Evolutionary conservation across 139 green algal genomes (phyloP).

Genomic region (Chlamydomonas sp.): DNA sequence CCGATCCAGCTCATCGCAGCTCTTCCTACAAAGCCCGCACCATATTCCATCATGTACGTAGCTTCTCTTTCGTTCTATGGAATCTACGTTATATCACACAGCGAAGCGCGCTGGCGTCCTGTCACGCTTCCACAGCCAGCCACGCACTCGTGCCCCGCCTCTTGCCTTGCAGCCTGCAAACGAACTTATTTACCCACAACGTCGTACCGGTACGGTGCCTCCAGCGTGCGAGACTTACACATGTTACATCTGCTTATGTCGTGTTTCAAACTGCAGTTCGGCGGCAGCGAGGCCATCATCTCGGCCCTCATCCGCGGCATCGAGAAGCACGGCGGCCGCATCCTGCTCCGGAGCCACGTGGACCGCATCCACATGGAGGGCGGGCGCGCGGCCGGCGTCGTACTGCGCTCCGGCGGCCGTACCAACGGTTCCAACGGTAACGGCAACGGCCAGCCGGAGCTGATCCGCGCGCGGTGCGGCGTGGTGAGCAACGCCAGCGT

Average conservation of each 20-base stretch:
- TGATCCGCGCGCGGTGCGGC: constrained; percentile 63
- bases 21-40: no score
- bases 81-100: no score
- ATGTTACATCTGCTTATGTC: no score
- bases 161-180: neutral
- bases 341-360: constrained; percentile 76
- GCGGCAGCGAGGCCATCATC: constrained; percentile 75
- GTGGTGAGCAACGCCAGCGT: constrained; percentile 91
- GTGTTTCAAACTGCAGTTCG: constrained; percentile 43
- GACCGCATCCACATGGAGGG: constrained; percentile 73
- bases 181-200: no score
- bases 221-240: no score
- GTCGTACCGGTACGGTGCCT: no score
- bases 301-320: constrained; percentile 82
- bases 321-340: constrained; percentile 72
- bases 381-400: constrained; percentile 70
- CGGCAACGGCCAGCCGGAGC: constrained; percentile 29
- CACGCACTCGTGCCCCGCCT: neutral
- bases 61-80: no score
- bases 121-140: neutral
- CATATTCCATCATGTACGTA: no score
- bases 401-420: constrained; percentile 27
- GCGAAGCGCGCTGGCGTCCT: no score
- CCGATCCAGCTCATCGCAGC: no score
- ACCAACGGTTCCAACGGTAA: neutral